Evolutionary conservation across 2,329 filamentous ascomycete species (phyloP).

Genomic region (Alternaria alternata): DNA sequence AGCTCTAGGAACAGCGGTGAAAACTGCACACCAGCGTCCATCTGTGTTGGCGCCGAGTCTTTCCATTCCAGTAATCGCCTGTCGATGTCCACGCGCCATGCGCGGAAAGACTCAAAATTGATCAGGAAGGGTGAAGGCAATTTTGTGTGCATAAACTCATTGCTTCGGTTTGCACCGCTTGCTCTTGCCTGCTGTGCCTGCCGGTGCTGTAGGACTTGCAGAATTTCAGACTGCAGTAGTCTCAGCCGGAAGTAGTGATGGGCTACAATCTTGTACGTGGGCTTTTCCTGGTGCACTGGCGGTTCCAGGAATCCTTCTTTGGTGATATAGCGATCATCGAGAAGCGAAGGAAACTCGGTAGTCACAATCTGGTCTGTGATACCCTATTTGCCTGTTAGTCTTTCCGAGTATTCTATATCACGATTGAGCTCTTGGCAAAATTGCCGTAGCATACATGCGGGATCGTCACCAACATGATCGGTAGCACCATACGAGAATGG

Average conservation of each 20-base stretch:
- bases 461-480: background rate
- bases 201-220: conserved; percentile 92
- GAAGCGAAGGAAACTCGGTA: conserved; percentile 87
- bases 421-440: background rate
- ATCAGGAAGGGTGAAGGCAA: conserved; percentile 86
- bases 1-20: conserved; percentile 89
- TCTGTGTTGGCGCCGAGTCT: conserved; percentile 76
- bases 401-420: background rate
- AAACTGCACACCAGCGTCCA: conserved; percentile 86
- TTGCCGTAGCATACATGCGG: background rate
- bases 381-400: conserved; percentile 49
- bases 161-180: conserved; percentile 68
- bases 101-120: conserved; percentile 83
- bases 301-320: conserved; percentile 74
- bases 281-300: conserved; percentile 63
- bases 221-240: conserved; percentile 89
- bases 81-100: conserved; percentile 90
- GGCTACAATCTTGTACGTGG: conserved; percentile 89
- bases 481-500: background rate
- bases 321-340: conserved; percentile 90
- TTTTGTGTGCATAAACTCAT: conserved; percentile 78
- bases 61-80: conserved; percentile 86
- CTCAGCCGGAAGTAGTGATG: conserved; percentile 92
- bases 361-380: conserved; percentile 97
- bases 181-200: conserved; percentile 81